phyloP scores from a whole-genome alignment of 2,329 filamentous ascomycete species.

The Paraphoma chrysanthemicola region DNA sequence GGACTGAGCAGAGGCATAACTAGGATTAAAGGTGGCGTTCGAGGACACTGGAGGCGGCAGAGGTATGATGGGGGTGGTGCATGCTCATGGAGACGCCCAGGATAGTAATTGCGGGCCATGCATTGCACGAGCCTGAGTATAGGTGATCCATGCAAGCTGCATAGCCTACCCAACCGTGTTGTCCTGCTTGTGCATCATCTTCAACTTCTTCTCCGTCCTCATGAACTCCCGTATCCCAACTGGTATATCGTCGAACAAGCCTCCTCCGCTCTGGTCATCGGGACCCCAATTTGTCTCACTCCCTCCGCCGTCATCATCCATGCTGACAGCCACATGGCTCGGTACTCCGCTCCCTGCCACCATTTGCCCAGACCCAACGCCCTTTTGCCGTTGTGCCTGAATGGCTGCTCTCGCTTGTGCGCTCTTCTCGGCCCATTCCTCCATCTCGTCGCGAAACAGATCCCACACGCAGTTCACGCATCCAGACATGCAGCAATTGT shows the following conservation, averaged over 20 bases:
- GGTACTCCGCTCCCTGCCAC: constrained; percentile 50
- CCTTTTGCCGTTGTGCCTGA: constrained; percentile 35
- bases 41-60: constrained; percentile 1
- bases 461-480: constrained; percentile 99
- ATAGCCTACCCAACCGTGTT: constrained; percentile 53
- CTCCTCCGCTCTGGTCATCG: constrained; percentile 57
- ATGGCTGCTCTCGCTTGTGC: constrained; percentile 67
- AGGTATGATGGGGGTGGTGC: not conserved
- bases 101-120: too few relatives aligned
- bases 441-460: constrained; percentile 86
- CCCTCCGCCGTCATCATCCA: constrained; percentile 83
- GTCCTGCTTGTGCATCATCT: constrained; percentile 69
- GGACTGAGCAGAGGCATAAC: constrained; percentile 25
- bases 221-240: constrained; percentile 97
- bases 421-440: constrained; percentile 78
- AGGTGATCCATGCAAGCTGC: not conserved
- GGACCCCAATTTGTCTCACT: constrained; percentile 71
- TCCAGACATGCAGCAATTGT: constrained; percentile 99
- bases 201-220: constrained; percentile 92
- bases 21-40: not conserved
- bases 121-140: not conserved
- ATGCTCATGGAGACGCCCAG: not conserved
- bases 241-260: constrained; percentile 80
- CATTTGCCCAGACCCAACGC: constrained; percentile 45
- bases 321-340: constrained; percentile 62